Evolutionary conservation across 202 grass and related monocot species (phyloP).

Genomic region (Carex arenaria): DNA sequence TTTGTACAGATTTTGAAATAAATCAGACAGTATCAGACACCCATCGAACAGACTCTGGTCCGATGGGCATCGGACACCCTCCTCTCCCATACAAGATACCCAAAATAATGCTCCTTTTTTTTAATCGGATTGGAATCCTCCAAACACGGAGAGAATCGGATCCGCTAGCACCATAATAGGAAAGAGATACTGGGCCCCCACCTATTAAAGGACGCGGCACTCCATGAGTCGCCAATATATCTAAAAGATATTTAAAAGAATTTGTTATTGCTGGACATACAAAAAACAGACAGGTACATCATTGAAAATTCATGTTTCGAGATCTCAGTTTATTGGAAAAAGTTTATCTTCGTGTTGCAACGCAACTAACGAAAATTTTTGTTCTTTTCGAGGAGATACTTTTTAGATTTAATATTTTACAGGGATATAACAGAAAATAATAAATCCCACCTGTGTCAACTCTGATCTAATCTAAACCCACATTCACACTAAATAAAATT

Average conservation of each 20-base stretch:
- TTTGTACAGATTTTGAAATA: no score
- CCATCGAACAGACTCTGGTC: no score
- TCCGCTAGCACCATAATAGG: background rate
- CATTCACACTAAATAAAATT: slow-evolving; percentile 7
- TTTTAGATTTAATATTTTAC: background rate
- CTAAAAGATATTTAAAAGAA: background rate
- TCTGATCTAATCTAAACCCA: slow-evolving; percentile 1
- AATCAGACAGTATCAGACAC: no score
- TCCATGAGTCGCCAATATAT: background rate
- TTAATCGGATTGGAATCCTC: background rate
- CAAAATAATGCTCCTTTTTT: background rate
- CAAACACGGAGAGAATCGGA: background rate
- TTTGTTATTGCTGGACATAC: background rate
- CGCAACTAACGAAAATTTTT: background rate
- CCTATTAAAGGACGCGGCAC: background rate
- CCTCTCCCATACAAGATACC: no score
- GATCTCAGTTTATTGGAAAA: background rate
- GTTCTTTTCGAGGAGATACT: background rate
- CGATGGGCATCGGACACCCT: no score
- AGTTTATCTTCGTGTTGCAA: background rate
- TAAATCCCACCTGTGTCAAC: background rate
- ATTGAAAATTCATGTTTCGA: background rate
- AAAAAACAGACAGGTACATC: background rate
- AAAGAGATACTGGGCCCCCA: background rate
- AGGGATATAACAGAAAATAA: background rate